Conservation (phyloP, 2,329 filamentous ascomycete genomes). For the Diaporthe citrichinensis region DNA sequence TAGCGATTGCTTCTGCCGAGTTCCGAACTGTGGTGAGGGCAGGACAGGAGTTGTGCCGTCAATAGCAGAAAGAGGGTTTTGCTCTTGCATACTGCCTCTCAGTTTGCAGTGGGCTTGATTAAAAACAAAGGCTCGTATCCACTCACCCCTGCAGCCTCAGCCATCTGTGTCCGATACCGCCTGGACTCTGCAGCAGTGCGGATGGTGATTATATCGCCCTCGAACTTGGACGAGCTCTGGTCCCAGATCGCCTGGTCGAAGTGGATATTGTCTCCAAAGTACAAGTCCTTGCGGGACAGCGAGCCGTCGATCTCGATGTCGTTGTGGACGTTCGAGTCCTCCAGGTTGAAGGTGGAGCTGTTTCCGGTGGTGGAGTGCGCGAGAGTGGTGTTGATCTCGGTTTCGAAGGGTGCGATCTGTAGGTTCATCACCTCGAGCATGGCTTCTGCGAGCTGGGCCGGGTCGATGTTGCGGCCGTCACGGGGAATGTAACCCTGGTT, state of each 20-base stretch:
- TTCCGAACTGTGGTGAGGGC: no score
- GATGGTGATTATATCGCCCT: constrained; percentile 44
- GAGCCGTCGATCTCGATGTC: constrained; percentile 44
- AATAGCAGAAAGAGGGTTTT: neutral
- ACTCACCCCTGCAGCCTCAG: neutral
- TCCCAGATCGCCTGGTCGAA: constrained; percentile 31
- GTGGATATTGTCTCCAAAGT: constrained; percentile 34
- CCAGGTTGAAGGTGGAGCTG: constrained; percentile 43
- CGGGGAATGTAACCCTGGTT: constrained; percentile 55
- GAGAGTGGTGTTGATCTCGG: constrained; percentile 50
- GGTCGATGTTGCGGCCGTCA: constrained; percentile 49
- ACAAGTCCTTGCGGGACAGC: constrained; percentile 49
- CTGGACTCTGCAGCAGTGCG: constrained; percentile 40
- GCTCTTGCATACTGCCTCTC: no score
- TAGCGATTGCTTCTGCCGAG: neutral
- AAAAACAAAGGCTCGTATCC: neutral
- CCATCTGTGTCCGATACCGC: neutral
- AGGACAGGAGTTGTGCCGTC: neutral
- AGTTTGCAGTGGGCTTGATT: no score
- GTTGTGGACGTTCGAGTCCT: constrained; percentile 43
- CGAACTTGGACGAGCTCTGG: constrained; percentile 37
- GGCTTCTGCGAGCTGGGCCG: constrained; percentile 45
- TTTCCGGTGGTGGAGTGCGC: constrained; percentile 38
- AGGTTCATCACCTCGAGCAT: constrained; percentile 50
- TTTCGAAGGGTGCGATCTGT: constrained; percentile 44